Evolutionary conservation across 1,284 basidiomycete genomes (phyloP), one percentile per base, ranked within the genome.

Genomic region (Cystobasidiaceae sp.): DNA sequence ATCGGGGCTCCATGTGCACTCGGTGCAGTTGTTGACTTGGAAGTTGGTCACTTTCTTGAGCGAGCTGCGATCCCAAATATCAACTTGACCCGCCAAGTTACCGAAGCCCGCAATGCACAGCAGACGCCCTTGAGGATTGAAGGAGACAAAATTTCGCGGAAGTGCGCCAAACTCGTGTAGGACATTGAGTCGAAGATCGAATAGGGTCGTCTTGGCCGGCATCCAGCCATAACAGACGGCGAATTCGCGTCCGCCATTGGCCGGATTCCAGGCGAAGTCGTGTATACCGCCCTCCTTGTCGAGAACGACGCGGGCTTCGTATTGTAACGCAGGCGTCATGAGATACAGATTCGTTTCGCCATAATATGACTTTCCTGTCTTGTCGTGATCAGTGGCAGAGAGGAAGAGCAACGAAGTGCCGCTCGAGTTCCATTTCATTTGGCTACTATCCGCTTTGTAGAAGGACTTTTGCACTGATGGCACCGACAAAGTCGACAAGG

Each of bases 231-330:
- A 97, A 50, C 93, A 87, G 37, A 97, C 93, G 67, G 86, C 86
- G 74, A 97, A 98, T 78, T 98, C 94, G 76, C 93, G 90, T 23
- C 72, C 71, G 43, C 68, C 60, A 60, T 89, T 91, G 73, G 92
- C 96, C n/a, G 94, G 93, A 72, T 86, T 93, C 94, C 94, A 98
- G 19, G 85, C 81, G 73, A 96, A 96, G 76, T 97, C 94, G 74
- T 97, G 93, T 70, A 98, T 92, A 0, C 93, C 93, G 0, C 96
- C 96, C 70, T 97, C 93, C 80, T 96, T 97, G 78, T 78, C 79
- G 41, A 97, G 82, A 3, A 86, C 84, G 34, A 98, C 88, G 27
- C 91, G 83, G 76, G 90, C 93, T 76, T 97, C 93, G 72, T 93
- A 97, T 71, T 90, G 89, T 34, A 94, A 93, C n/a, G 90, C 86